Evolutionary conservation across 2,329 filamentous ascomycete species (phyloP).

Genomic region (Hypoxylon sp.): DNA sequence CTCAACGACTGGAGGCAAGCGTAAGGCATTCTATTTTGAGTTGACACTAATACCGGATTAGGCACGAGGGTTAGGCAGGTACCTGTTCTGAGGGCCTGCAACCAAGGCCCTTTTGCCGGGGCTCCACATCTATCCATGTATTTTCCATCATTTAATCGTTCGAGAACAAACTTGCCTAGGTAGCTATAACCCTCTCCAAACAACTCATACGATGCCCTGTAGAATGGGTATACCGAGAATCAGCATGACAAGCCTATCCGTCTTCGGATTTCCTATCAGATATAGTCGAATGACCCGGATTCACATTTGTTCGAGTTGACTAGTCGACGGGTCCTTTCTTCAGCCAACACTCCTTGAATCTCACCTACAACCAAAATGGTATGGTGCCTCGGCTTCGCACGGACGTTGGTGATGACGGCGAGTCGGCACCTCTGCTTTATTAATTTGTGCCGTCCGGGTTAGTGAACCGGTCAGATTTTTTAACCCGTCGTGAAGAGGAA

Average conservation of each 20-base stretch:
- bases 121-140: background rate
- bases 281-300: background rate
- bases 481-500: conserved; percentile 6
- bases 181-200: background rate
- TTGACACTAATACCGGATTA: conserved; percentile 9
- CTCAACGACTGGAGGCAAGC: background rate
- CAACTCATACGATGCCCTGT: background rate
- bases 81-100: no score
- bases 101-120: background rate
- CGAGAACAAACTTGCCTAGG: background rate
- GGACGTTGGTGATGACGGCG: conserved; percentile 7
- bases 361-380: conserved; percentile 5
- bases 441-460: conserved; percentile 32
- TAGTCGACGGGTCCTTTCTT: conserved; percentile 6
- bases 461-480: conserved; percentile 26
- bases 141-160: background rate
- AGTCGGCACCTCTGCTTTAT: conserved; percentile 15
- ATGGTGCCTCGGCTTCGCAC: conserved; percentile 7
- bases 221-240: background rate
- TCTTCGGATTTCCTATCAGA: background rate
- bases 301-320: background rate
- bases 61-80: background rate
- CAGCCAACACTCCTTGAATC: conserved; percentile 14
- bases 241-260: background rate
- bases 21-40: background rate